Conservation (phyloP, 495 filamentous ascomycete genomes). For the Talaromyces thailandensis region DNA sequence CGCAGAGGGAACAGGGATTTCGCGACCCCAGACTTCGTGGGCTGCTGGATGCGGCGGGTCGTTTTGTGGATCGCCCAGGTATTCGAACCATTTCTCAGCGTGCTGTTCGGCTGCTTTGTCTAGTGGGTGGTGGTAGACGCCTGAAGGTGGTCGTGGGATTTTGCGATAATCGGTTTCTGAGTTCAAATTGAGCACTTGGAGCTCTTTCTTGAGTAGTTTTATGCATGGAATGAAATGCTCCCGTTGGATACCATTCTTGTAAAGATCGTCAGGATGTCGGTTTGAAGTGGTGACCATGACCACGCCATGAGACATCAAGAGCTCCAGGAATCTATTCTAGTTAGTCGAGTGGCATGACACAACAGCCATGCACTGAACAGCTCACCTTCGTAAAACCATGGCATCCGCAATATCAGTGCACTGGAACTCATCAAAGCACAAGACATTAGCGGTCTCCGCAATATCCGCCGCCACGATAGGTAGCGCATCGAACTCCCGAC, state of each 20-base stretch:
- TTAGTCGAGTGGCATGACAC: conserved; percentile 5
- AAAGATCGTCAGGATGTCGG: conserved; percentile 88
- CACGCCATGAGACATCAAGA: conserved; percentile 90
- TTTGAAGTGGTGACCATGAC: conserved; percentile 97
- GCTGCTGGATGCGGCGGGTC: conserved; percentile 67
- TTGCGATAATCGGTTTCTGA: conserved; percentile 95
- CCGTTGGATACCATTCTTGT: conserved; percentile 96
- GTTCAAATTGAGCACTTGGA: conserved; percentile 88
- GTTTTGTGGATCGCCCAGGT: conserved; percentile 72
- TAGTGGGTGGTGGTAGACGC: conserved; percentile 83
- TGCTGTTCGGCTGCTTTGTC: conserved; percentile 69
- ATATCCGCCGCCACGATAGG: conserved; percentile 91
- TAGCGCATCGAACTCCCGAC: conserved; percentile 83
- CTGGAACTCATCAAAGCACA: conserved; percentile 99
- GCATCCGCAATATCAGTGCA: conserved; percentile 98
- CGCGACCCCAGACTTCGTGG: conserved; percentile 90
- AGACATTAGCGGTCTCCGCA: conserved; percentile 70
- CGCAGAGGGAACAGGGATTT: conserved; percentile 77
- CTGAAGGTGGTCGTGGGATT: conserved; percentile 85
- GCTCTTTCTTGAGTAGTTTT: conserved; percentile 70
- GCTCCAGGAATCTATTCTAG: conserved; percentile 63
- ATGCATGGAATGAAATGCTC: conserved; percentile 94
- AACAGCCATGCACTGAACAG: background rate
- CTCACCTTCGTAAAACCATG: conserved; percentile 81
- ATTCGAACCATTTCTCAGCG: conserved; percentile 89